Evolutionary conservation across 768 basidiomycete genomes (phyloP).

Genomic region (Suillus lakei): DNA sequence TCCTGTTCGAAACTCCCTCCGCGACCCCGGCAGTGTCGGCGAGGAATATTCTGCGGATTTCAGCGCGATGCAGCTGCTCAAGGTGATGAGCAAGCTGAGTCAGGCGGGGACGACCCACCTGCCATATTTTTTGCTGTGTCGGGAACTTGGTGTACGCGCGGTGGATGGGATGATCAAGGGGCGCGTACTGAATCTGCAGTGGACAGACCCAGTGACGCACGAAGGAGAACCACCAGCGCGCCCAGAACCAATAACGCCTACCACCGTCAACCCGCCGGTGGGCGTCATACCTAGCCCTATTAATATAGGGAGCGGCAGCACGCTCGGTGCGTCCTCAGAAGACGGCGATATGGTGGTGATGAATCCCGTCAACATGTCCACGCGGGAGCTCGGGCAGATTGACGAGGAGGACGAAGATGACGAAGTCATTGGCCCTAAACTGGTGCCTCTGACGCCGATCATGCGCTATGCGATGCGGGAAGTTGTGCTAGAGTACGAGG

Average conservation of each 20-base stretch:
- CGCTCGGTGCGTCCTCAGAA: constrained; percentile 44
- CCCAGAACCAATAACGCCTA: constrained; percentile 30
- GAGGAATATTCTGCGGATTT: constrained; percentile 69
- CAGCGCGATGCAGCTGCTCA: constrained; percentile 77
- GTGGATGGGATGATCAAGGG: constrained; percentile 88
- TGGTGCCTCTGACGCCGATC: constrained; percentile 79
- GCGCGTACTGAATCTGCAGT: constrained; percentile 73
- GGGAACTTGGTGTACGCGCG: constrained; percentile 81
- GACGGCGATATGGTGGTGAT: constrained; percentile 57
- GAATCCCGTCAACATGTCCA: constrained; percentile 38
- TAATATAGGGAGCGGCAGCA: constrained; percentile 38
- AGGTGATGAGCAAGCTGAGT: constrained; percentile 80
- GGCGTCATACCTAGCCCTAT: constrained; percentile 29
- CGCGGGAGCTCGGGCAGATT: constrained; percentile 48
- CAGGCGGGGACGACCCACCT: constrained; percentile 65
- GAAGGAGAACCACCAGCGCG: constrained; percentile 45
- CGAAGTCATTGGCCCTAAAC: constrained; percentile 69
- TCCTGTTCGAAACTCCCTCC: constrained; percentile 34
- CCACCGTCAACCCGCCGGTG: constrained; percentile 31
- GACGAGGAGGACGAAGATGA: constrained; percentile 58
- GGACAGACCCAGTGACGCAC: constrained; percentile 72
- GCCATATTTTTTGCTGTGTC: constrained; percentile 81
- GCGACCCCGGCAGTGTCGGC: constrained; percentile 22
- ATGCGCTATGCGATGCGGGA: constrained; percentile 86
- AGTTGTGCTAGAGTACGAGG: constrained; percentile 83